Evolutionary conservation across 495 filamentous ascomycete genomes (phyloP).

Genomic region (Delitschia confertaspora): DNA sequence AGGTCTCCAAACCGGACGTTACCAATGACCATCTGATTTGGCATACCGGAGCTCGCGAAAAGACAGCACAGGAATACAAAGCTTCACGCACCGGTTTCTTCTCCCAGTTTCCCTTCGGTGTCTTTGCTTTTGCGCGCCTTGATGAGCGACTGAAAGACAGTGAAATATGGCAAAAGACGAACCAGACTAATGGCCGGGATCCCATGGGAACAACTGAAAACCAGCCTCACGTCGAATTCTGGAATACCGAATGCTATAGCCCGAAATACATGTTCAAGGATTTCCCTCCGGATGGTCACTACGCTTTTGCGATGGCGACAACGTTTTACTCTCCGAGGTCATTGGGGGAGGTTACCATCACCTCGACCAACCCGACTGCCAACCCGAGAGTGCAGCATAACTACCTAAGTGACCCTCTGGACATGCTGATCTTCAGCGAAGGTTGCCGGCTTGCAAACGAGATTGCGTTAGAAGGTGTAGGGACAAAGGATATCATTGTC

Average conservation of each 20-base stretch:
- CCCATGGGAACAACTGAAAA: background rate
- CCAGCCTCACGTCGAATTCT: conserved; percentile 10
- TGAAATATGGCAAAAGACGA: conserved; percentile 37
- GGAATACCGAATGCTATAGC: conserved; percentile 10
- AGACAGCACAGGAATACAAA: conserved; percentile 35
- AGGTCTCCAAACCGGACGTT: conserved; percentile 37
- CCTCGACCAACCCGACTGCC: conserved; percentile 45
- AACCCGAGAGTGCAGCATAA: conserved; percentile 50
- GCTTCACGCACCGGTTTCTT: conserved; percentile 31
- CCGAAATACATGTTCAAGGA: background rate
- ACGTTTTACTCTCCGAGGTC: conserved; percentile 31
- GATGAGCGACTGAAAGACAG: background rate
- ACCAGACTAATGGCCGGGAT: conserved; percentile 16
- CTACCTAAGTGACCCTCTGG: conserved; percentile 38
- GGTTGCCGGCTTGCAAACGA: conserved; percentile 37
- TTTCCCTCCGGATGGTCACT: background rate
- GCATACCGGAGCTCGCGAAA: conserved; percentile 24
- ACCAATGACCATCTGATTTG: conserved; percentile 28
- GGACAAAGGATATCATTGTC: conserved; percentile 47
- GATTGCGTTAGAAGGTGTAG: conserved; percentile 43
- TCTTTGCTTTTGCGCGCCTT: conserved; percentile 42
- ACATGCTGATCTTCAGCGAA: conserved; percentile 24
- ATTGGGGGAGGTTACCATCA: conserved; percentile 45
- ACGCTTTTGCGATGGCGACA: conserved; percentile 33
- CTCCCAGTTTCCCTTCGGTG: conserved; percentile 27